phyloP scores from a whole-genome alignment of 1,139 yeast genomes.

The Protomyces gravidus region DNA sequence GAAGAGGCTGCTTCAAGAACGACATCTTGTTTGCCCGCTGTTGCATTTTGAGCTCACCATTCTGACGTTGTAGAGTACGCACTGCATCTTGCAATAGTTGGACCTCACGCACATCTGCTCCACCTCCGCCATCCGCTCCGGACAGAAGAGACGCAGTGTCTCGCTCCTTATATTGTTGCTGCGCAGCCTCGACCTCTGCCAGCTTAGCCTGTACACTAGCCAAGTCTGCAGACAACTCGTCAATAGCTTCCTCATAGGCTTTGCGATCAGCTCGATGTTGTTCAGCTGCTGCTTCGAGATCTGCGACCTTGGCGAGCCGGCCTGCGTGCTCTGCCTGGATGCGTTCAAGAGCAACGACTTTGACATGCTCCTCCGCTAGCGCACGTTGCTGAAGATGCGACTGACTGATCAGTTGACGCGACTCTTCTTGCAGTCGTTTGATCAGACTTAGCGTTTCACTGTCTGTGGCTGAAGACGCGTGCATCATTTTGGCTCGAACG shows the following conservation, averaged over 20 bases:
- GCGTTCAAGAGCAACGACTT: constrained; percentile 28
- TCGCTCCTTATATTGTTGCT: not conserved
- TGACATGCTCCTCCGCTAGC: constrained; percentile 32
- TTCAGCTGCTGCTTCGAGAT: constrained; percentile 5
- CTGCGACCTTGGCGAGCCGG: constrained; percentile 2
- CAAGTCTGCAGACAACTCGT: not conserved
- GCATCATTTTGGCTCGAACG: not conserved
- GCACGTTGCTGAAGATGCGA: constrained; percentile 27
- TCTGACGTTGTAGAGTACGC: not conserved
- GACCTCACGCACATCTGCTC: not conserved
- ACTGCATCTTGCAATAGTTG: not conserved
- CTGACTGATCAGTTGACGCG: constrained; percentile 21
- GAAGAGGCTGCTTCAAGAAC: not conserved
- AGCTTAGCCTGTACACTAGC: not conserved
- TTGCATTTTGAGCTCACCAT: not conserved
- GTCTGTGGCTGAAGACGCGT: not conserved
- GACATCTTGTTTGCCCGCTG: not conserved
- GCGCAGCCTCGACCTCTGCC: not conserved
- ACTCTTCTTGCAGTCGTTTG: constrained; percentile 14
- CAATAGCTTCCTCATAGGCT: constrained; percentile 10
- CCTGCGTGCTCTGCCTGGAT: constrained; percentile 6
- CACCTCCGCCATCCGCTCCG: not conserved
- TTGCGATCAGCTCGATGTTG: constrained; percentile 1
- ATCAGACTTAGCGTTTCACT: constrained; percentile 1
- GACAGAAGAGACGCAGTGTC: not conserved